Evolutionary conservation across 192 early-diverging fungal genomes (phyloP), one percentile per base, ranked within the genome.

Genomic region (Coemansia aciculifera): DNA sequence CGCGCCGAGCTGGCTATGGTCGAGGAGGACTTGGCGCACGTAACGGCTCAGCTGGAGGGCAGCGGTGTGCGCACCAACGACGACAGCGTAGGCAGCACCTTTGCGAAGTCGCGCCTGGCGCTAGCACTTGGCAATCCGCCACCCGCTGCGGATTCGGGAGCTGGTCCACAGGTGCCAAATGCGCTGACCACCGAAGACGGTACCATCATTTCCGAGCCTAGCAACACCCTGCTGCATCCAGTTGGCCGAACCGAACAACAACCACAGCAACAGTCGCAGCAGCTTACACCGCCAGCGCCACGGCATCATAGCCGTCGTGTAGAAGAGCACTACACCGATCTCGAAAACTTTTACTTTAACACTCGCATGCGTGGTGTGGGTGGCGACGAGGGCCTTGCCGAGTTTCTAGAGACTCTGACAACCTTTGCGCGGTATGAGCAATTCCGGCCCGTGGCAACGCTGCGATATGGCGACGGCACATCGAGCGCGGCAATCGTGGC

Each of bases 401-500:
- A 84, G 65, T 84, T 81, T 56, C 32, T 75, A 12, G 84, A 86
- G 11, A 88, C 87, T n/a, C 82, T 98, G 23, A 81, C 85, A 9
- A 84, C 88, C 29, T 87, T 94, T 59, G 87, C 90, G 9, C 73
- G 84, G 48, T 88, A 90, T 69, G 86, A 87, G n/a, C 72, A 76
- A 42, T 92, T 95, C 71, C 76, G 86, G 27, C 86, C 90, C 6
- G 74, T 96, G 62, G 93, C 94, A 17, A 90, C 85, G 1, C 79
- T 99, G 32, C 81, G 90, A 43, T 96, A 94, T 75, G 89, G 88
- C 9, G 92, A 97, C 71, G 87, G 85, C 52, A 87, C 73, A 15
- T 81, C 81, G 0, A 83, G 76, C 12, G 87, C 92, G 0, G 92
- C 91, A 1, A 96, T 99, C 67, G 92, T 99, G 3, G 93, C 91